Evolutionary conservation across 2,329 filamentous ascomycete genomes (phyloP).

Genomic region (Nothopassalora personata): DNA sequence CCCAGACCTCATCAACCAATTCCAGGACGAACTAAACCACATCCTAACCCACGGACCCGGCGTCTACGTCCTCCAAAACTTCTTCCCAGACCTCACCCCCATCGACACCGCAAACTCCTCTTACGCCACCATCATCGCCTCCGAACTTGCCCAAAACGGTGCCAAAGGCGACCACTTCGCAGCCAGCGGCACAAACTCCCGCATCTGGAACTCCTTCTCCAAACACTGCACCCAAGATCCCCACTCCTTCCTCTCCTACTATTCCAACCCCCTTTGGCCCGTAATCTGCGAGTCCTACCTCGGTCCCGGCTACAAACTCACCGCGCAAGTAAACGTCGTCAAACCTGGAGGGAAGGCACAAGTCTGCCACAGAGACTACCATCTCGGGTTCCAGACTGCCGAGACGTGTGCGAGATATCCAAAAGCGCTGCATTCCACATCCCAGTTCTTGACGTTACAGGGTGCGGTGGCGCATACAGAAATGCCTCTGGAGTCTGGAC

Average conservation of each 20-base stretch:
- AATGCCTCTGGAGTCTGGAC: constrained; percentile 55
- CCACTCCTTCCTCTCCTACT: constrained; percentile 52
- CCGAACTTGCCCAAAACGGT: constrained; percentile 33
- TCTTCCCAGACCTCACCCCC: constrained; percentile 42
- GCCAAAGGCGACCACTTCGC: constrained; percentile 58
- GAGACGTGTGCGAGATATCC: constrained; percentile 47
- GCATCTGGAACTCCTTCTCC: constrained; percentile 63
- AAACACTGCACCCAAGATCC: constrained; percentile 54
- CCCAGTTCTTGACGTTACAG: constrained; percentile 56
- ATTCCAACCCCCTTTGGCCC: constrained; percentile 55
- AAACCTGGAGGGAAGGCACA: constrained; percentile 55
- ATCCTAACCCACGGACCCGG: constrained; percentile 54
- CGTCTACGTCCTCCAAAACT: constrained; percentile 53
- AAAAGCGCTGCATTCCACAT: constrained; percentile 49
- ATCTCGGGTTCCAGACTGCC: constrained; percentile 57
- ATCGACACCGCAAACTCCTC: constrained; percentile 46
- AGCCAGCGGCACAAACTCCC: constrained; percentile 49
- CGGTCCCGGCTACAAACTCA: constrained; percentile 56
- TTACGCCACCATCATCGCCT: constrained; percentile 47
- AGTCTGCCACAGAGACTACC: constrained; percentile 57
- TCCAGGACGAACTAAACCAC: constrained; percentile 59
- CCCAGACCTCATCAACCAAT: constrained; percentile 29
- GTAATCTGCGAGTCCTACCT: constrained; percentile 53
- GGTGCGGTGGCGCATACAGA: constrained; percentile 59
- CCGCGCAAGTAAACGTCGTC: constrained; percentile 59